Conservation (phyloP, 306 rosid species). For the Carpinus fangiana region DNA sequence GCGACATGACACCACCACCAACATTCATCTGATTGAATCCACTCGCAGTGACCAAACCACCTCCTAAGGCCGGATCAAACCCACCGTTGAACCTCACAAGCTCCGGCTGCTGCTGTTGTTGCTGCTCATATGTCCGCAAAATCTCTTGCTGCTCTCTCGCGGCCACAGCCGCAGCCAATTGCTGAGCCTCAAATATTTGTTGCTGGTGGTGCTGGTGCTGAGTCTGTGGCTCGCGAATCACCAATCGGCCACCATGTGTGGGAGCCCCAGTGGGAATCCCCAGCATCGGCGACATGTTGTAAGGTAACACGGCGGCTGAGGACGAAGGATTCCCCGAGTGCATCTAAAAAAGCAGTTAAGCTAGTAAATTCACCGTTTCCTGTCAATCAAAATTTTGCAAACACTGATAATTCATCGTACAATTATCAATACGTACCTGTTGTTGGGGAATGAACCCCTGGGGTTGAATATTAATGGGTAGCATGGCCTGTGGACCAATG, state of each 20-base stretch:
- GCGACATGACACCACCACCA: slow-evolving; percentile 34
- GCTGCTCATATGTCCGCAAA: slow-evolving; percentile 45
- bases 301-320: slow-evolving; percentile 37
- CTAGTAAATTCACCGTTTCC: no score
- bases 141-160: slow-evolving; percentile 76
- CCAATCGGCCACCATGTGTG: slow-evolving; percentile 33
- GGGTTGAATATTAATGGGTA: slow-evolving; percentile 27
- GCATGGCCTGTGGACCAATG: slow-evolving; percentile 65
- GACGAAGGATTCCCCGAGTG: slow-evolving; percentile 1
- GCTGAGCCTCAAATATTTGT: slow-evolving; percentile 72
- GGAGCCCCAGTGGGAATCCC: slow-evolving; percentile 22
- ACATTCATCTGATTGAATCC: slow-evolving; percentile 55
- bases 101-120: slow-evolving; percentile 43
- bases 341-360: no score
- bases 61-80: slow-evolving; percentile 42
- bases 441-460: slow-evolving; percentile 30
- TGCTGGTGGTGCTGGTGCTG: slow-evolving; percentile 28
- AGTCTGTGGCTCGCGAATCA: slow-evolving; percentile 53
- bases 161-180: slow-evolving; percentile 55
- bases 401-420: no score
- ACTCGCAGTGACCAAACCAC: slow-evolving; percentile 44
- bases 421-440: background rate
- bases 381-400: no score
- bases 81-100: slow-evolving; percentile 56
- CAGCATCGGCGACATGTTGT: slow-evolving; percentile 38